These are phyloP conservation scores for Passalora sequoiae DNA, from an alignment of 2,329 filamentous ascomycete species.

Conservation along the genomic window DNA sequence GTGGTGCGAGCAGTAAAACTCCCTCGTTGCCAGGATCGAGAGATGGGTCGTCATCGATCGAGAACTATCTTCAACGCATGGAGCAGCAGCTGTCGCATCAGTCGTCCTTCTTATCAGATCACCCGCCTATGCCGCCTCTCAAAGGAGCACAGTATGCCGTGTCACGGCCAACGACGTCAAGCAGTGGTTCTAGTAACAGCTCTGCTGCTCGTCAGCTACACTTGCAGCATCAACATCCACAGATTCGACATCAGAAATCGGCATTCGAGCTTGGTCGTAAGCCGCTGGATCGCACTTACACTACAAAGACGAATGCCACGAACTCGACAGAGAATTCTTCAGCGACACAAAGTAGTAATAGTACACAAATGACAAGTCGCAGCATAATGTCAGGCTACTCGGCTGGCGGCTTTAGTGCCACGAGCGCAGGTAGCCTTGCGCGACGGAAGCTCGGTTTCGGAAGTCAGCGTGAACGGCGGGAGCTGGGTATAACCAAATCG, in stretches of 20 bases:
- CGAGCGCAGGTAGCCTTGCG: conserved; percentile 88
- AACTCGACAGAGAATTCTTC: conserved; percentile 58
- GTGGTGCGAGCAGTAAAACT: conserved; percentile 50
- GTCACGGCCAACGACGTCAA: conserved; percentile 26
- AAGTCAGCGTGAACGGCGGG: conserved; percentile 32
- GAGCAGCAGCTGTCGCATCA: conserved; percentile 71
- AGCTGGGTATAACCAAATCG: conserved; percentile 22
- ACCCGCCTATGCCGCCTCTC: conserved; percentile 33
- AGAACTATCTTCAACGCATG: conserved; percentile 88
- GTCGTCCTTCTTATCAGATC: conserved; percentile 48
- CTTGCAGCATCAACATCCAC: conserved; percentile 43
- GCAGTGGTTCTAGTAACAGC: conserved; percentile 26
- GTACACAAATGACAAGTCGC: conserved; percentile 71
- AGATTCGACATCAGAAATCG: conserved; percentile 59
- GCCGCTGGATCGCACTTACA: conserved; percentile 71
- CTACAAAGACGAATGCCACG: conserved; percentile 80
- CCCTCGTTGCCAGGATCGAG: conserved; percentile 28
- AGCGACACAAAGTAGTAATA: conserved; percentile 60
- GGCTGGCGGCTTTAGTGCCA: conserved; percentile 85
- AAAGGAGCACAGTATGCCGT: conserved; percentile 28
- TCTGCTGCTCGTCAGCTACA: conserved; percentile 18
- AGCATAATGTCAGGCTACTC: conserved; percentile 93
- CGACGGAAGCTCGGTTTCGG: conserved; percentile 58
- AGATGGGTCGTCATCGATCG: conserved; percentile 63
- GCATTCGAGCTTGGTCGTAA: conserved; percentile 69